Evolutionary conservation across 73 alveolate genomes (phyloP).

Genomic region (Urostyla sp.): DNA sequence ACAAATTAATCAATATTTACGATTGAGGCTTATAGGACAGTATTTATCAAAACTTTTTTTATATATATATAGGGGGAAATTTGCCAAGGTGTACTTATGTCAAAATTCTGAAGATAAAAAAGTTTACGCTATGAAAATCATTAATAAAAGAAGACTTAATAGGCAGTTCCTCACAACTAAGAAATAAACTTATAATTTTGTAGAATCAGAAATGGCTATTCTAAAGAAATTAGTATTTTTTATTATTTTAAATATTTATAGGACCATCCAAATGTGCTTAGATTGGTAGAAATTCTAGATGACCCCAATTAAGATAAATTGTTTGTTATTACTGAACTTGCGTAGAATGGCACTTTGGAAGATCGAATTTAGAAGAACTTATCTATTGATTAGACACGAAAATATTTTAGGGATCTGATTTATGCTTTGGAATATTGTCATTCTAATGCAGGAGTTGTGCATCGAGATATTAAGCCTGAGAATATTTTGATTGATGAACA

Average conservation of each 20-base stretch:
- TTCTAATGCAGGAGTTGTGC: slow-evolving; percentile 65
- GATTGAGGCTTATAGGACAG: slow-evolving; percentile 30
- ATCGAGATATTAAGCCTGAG: slow-evolving; percentile 83
- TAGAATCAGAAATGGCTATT: slow-evolving; percentile 52
- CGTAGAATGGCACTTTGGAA: slow-evolving; percentile 34
- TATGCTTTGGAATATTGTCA: slow-evolving; percentile 82
- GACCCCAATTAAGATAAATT: slow-evolving; percentile 43
- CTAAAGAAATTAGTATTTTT: slow-evolving; percentile 45
- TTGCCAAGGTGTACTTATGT: slow-evolving; percentile 45
- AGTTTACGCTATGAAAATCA: slow-evolving; percentile 58
- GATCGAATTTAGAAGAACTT: neutral
- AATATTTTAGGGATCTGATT: slow-evolving; percentile 71
- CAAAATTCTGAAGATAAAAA: slow-evolving; percentile 6
- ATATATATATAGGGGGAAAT: slow-evolving; percentile 33
- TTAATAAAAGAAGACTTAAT: slow-evolving; percentile 40
- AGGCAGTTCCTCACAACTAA: neutral
- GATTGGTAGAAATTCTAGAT: slow-evolving; percentile 51
- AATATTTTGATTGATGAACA: slow-evolving; percentile 79
- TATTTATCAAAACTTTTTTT: neutral
- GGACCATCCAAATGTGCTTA: slow-evolving; percentile 60
- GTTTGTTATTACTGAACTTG: slow-evolving; percentile 42
- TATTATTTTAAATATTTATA: neutral
- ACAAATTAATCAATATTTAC: slow-evolving; percentile 54
- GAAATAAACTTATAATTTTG: slow-evolving; percentile 39
- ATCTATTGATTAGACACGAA: slow-evolving; percentile 26